Evolutionary conservation across 2,329 filamentous ascomycete species (phyloP).

Genomic region (Aspergillus nomiae): DNA sequence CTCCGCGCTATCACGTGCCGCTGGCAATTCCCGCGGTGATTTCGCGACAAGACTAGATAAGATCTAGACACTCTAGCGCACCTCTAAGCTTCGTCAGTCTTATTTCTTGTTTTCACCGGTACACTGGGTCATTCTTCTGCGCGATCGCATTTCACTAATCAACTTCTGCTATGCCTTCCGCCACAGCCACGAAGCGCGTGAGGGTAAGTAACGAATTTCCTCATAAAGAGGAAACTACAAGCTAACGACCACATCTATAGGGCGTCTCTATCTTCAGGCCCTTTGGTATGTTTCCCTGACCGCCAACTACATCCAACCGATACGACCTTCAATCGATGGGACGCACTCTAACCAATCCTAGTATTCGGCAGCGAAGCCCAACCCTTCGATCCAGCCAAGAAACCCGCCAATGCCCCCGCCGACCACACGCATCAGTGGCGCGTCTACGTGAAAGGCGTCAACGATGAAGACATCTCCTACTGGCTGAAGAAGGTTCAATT

Average conservation of each 20-base stretch:
- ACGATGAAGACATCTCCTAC: conserved; percentile 87
- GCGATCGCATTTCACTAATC: background rate
- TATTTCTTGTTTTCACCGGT: background rate
- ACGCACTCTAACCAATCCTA: conserved; percentile 39
- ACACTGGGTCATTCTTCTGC: background rate
- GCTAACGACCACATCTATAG: conserved; percentile 31
- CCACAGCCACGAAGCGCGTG: conserved; percentile 58
- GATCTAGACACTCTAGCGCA: background rate
- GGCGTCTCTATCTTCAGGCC: conserved; percentile 51
- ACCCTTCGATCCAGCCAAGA: conserved; percentile 74
- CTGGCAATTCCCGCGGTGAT: conserved; percentile 6
- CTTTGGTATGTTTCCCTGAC: conserved; percentile 39
- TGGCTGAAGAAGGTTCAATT: conserved; percentile 98
- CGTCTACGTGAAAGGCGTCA: conserved; percentile 87
- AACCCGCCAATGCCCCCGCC: conserved; percentile 73
- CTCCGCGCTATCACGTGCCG: conserved; percentile 29
- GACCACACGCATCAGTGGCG: conserved; percentile 98
- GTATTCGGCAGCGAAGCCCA: conserved; percentile 79
- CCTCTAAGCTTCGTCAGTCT: background rate
- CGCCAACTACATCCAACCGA: conserved; percentile 2
- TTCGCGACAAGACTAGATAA: conserved; percentile 4
- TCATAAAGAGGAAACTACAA: background rate
- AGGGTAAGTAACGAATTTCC: conserved; percentile 36
- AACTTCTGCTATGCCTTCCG: conserved; percentile 51
- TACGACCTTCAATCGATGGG: background rate